Evolutionary conservation across 2,329 filamentous ascomycete genomes (phyloP).

Genomic region (Coniochaeta prunicola): DNA sequence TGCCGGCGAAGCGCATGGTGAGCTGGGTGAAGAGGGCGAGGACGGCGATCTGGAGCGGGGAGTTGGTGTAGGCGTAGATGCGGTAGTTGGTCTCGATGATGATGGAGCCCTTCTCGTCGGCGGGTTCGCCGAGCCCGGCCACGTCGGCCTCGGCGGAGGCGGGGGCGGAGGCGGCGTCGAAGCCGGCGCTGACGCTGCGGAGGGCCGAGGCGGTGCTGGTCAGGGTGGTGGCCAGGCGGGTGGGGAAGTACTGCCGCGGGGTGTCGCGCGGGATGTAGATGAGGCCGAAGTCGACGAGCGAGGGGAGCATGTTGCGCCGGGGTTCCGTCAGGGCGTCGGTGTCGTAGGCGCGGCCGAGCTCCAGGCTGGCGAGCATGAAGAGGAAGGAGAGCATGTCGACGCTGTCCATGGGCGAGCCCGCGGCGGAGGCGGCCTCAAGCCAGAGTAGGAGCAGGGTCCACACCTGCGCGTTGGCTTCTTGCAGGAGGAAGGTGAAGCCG

Average conservation of each 20-base stretch:
- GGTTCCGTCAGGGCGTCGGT: constrained; percentile 75
- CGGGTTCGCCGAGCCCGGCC: constrained; percentile 25
- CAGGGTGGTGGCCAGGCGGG: constrained; percentile 85
- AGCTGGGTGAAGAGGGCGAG: constrained; percentile 84
- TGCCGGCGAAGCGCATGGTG: constrained; percentile 85
- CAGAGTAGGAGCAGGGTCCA: constrained; percentile 94
- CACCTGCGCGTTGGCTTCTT: constrained; percentile 93
- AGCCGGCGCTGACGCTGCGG: constrained; percentile 60
- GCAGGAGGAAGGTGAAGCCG: constrained; percentile 89
- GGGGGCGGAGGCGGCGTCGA: constrained; percentile 52
- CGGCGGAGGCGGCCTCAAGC: constrained; percentile 63
- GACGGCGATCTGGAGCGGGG: constrained; percentile 88
- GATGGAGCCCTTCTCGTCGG: constrained; percentile 67
- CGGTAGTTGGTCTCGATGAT: constrained; percentile 98
- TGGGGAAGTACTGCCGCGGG: constrained; percentile 71
- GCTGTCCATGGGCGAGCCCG: constrained; percentile 65
- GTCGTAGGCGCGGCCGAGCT: constrained; percentile 86
- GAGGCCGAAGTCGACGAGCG: constrained; percentile 86
- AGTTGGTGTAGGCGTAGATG: constrained; percentile 92
- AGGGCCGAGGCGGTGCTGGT: constrained; percentile 67
- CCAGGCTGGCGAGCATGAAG: constrained; percentile 88
- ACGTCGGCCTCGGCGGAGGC: constrained; percentile 41
- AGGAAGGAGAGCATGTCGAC: constrained; percentile 95
- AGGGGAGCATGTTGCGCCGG: constrained; percentile 82
- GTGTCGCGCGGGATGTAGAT: constrained; percentile 63